Evolutionary conservation across 2,329 filamentous ascomycete genomes (phyloP).

Genomic region (Neobulgaria alba): DNA sequence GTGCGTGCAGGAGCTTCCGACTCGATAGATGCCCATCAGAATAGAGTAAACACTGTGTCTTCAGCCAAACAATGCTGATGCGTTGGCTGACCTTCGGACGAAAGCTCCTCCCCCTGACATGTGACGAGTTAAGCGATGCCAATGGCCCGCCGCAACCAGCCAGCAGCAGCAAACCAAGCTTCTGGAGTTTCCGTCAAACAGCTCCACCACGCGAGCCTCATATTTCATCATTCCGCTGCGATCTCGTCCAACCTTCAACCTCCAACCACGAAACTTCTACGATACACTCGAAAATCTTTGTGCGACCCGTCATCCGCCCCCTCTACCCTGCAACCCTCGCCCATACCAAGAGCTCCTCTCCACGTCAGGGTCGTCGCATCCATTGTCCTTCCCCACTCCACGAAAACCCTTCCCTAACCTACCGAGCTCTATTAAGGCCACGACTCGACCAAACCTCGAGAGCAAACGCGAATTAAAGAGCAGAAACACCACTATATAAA

Average conservation of each 20-base stretch:
- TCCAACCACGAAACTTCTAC: conserved; percentile 10
- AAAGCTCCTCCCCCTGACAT: conserved; percentile 2
- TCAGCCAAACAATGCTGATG: not conserved
- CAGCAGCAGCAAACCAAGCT: no score
- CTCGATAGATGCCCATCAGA: not conserved
- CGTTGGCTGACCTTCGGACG: not conserved
- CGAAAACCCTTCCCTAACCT: conserved; percentile 9
- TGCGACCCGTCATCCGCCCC: conserved; percentile 2
- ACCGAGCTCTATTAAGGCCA: conserved; percentile 1
- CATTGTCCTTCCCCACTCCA: not conserved
- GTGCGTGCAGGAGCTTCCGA: no score
- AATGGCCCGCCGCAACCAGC: conserved; percentile 1
- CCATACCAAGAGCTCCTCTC: not conserved
- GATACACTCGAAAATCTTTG: conserved; percentile 12
- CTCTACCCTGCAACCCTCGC: not conserved
- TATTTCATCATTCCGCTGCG: conserved; percentile 19
- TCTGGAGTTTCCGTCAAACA: conserved; percentile 10
- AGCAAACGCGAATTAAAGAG: not conserved
- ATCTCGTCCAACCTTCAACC: not conserved
- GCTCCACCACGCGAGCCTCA: conserved; percentile 16
- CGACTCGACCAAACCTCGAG: conserved; percentile 1
- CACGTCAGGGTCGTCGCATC: not conserved
- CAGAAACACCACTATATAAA: not conserved
- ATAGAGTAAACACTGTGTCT: conserved; percentile 5
- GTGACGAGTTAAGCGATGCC: conserved; percentile 15